Base-by-base conservation (phyloP, 176 grass and related monocot genomes). In the Neostapfia colusana region DNA sequence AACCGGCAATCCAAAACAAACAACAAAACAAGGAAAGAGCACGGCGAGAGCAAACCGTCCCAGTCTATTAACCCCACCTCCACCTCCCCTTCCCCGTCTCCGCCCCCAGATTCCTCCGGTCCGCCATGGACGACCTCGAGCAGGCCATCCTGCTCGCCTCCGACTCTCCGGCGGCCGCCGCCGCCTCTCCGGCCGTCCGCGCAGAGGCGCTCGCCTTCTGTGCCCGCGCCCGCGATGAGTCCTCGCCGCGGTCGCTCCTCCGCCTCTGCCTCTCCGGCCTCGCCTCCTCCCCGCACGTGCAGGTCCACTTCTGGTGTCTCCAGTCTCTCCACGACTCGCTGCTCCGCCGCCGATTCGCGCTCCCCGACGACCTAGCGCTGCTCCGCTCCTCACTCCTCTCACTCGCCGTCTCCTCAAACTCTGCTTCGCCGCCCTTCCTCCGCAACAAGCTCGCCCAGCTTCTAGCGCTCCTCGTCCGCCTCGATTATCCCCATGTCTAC, bases 51-150 rank as follows among this genome's bases (percentile, higher is more conserved):
- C 75, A 85, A 88, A 88, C 76, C 78, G 72, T 25, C 23, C 23
- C 12, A 16, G 2, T 85, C 82, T 91, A 83, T 87, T 86, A 89
- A 82, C 80, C 71, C 69, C 72, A 26, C 6, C 68, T 15, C 65
- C 74, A 42, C 75, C 65, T 40, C 35, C 38, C 65, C 72, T 54
- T 67, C 81, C 60, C 65, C 60, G 37, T 64, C 65, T 38, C 18
- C 54, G 42, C 36, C 53, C 43, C 65, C 80, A 80, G 72, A 89
- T 84, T 89, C 59, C 88, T 87, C 70, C 57, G 27, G 66, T 25
- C 82, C 85, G 57, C 84, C 82, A 99, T 99, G 95, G 89, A 99
- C 75, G 95, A 99, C 75, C 89, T 99, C 39, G 91, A 99, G 87
- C 79, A 88, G 85, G 95, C 91, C 79, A 99, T 99, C 67, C 74